Evolutionary conservation across 1,284 basidiomycete species (phyloP).

Genomic region (Fomitopsis palustris): DNA sequence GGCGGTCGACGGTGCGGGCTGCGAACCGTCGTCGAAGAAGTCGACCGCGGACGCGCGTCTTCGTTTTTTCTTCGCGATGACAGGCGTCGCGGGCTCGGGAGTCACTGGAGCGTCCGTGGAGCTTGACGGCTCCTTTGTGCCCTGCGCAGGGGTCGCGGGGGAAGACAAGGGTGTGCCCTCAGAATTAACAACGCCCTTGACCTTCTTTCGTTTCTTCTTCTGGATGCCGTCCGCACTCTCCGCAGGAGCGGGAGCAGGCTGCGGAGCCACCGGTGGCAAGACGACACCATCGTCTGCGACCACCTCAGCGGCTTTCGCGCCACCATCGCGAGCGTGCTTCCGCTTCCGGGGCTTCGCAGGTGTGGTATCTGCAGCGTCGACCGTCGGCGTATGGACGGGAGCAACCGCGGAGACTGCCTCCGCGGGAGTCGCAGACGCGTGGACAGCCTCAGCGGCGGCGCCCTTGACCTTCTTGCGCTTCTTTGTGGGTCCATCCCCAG

Average conservation of each 20-base stretch:
- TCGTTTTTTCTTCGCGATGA: slow-evolving; percentile 15
- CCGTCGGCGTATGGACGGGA: neutral
- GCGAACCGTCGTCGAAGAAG: slow-evolving; percentile 23
- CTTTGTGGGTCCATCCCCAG: slow-evolving; percentile 1
- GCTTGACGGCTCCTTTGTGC: neutral
- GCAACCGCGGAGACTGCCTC: slow-evolving; percentile 5
- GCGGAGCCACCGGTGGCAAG: neutral
- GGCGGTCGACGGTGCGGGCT: slow-evolving; percentile 2
- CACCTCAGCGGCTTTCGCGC: neutral
- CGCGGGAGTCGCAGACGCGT: slow-evolving; percentile 16
- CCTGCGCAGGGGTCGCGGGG: slow-evolving; percentile 5
- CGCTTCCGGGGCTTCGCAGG: neutral
- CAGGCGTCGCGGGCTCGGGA: slow-evolving; percentile 7
- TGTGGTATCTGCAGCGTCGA: neutral
- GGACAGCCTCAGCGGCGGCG: neutral
- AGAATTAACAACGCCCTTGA: slow-evolving; percentile 4
- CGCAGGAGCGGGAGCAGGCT: slow-evolving; percentile 7
- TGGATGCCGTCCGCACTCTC: slow-evolving; percentile 8
- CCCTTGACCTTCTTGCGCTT: neutral
- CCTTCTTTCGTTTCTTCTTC: slow-evolving; percentile 35
- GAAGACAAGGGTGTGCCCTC: slow-evolving; percentile 4
- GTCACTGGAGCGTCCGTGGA: neutral
- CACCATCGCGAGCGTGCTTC: neutral
- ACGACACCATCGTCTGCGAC: neutral
- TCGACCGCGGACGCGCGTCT: slow-evolving; percentile 26